A percentile compares a stretch with the other conserved stretches of the same genome.
Evolutionary conservation across 768 basidiomycete species (phyloP).

Genomic region (Pleurotus cornucopiae): DNA sequence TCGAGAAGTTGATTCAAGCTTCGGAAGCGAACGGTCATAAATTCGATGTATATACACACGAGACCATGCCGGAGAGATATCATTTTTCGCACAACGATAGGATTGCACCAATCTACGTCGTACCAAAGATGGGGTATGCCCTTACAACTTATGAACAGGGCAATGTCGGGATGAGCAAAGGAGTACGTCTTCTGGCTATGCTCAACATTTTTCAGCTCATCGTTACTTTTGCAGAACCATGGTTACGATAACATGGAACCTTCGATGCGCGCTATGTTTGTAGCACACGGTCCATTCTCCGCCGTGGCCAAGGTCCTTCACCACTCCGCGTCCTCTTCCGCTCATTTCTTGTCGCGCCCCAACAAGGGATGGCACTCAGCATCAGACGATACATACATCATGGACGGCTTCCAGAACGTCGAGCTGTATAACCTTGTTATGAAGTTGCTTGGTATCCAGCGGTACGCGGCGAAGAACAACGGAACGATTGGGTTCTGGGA

Average conservation of each 20-base stretch:
- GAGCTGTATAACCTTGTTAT: slow-evolving; percentile 82
- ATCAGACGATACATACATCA: slow-evolving; percentile 60
- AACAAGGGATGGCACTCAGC: slow-evolving; percentile 67
- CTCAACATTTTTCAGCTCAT: neutral
- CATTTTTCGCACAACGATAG: slow-evolving; percentile 71
- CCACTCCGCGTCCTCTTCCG: slow-evolving; percentile 21
- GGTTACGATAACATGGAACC: slow-evolving; percentile 81
- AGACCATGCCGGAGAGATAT: slow-evolving; percentile 78
- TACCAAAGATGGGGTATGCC: slow-evolving; percentile 78
- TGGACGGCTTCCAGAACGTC: slow-evolving; percentile 82
- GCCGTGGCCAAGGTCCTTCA: slow-evolving; percentile 58
- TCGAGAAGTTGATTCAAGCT: slow-evolving; percentile 50
- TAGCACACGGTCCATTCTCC: slow-evolving; percentile 89
- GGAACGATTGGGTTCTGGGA: slow-evolving; percentile 86
- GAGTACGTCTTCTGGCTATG: slow-evolving; percentile 44
- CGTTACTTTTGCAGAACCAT: slow-evolving; percentile 54
- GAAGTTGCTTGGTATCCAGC: slow-evolving; percentile 65
- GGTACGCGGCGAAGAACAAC: slow-evolving; percentile 58
- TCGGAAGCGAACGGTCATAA: slow-evolving; percentile 53
- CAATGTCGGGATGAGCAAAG: slow-evolving; percentile 62
- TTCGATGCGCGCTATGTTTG: slow-evolving; percentile 86
- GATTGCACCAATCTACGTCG: slow-evolving; percentile 86
- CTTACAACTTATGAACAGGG: slow-evolving; percentile 65
- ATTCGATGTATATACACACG: slow-evolving; percentile 74
- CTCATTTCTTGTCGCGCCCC: slow-evolving; percentile 21